phyloP scores from a whole-genome alignment of 2,329 filamentous ascomycete species.

The Cladosporium sp. region DNA sequence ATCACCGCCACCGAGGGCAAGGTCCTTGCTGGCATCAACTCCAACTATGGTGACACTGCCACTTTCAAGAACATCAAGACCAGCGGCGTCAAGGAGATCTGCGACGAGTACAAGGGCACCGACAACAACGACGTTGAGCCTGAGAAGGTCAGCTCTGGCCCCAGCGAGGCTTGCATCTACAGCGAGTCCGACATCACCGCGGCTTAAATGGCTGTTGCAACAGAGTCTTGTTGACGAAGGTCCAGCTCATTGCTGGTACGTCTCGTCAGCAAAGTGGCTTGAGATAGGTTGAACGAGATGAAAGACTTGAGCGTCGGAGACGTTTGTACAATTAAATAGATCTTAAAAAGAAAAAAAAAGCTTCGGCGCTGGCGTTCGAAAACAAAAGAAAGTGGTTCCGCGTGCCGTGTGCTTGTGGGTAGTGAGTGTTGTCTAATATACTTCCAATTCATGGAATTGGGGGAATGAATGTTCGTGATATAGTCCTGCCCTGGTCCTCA shows the following conservation, averaged over 20 bases:
- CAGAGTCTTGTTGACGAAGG: not conserved
- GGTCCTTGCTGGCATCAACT: slow-evolving; percentile 18
- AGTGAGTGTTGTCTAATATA: not conserved
- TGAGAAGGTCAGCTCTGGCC: slow-evolving; percentile 16
- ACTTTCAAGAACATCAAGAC: slow-evolving; percentile 12
- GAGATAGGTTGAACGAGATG: not conserved
- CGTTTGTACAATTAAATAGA: not conserved
- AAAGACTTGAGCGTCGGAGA: not conserved
- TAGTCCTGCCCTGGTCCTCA: not conserved
- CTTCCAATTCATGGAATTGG: not conserved
- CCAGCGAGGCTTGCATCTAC: slow-evolving; percentile 19
- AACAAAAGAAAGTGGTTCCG: not conserved
- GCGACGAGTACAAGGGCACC: slow-evolving; percentile 21
- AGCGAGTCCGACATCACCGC: slow-evolving; percentile 28
- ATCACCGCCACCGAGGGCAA: slow-evolving; percentile 16
- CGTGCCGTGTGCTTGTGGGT: not conserved
- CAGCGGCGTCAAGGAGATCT: slow-evolving; percentile 16
- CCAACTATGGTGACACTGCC: slow-evolving; percentile 18
- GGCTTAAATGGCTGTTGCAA: slow-evolving; percentile 15
- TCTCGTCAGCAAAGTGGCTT: not conserved
- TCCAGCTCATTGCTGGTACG: not conserved
- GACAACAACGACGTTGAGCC: slow-evolving; percentile 20
- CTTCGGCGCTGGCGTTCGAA: not conserved
- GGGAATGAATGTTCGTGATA: not conserved
- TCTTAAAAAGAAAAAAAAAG: not conserved